Evolutionary conservation across 805 yeast genomes (phyloP), one percentile per base, ranked within the genome.

Genomic region (Naumovozyma castellii): DNA sequence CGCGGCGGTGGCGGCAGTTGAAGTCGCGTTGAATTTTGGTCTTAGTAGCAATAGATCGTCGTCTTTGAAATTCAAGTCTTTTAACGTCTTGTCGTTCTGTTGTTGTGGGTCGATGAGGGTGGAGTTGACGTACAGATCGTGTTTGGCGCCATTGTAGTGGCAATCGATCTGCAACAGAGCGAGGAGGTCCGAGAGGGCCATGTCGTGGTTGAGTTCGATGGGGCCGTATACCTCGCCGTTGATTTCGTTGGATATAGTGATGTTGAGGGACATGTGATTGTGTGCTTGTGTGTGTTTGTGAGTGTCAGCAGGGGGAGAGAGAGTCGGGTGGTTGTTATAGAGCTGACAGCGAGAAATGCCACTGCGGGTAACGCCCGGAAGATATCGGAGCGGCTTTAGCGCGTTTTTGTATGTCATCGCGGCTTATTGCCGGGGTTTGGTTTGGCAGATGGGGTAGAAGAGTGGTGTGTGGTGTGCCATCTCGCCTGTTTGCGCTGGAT

Each of bases 121-220:
- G 43, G 72, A 71, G 45, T 78, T 70, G 49, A 65, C 66, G 17
- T 65, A 54, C 35, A 85, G 49, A n/a, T 65, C 57, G 52, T 80
- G 83, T 13, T 61, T 50, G 0, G 55, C 50, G 3, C 71, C 61
- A 9, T 66, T 62, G 37, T 80, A 69, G 12, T 66, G 70, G 6
- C 86, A 71, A 52, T 85, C 95, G 1, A 80, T 76, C 44, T 79
- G 80, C 8, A 87, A 54, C 46, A 80, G 76, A 0, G 90, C 94
- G 43, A 74, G 69, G 47, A 88, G 71, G 56, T 87, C 95, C 12
- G 58, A 66, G 8, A 86, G 56, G 0, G 76, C 56, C 67, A 86
- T 71, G 12, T 79, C 81, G 1, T 65, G 73, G 3, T 84, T 72
- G 3, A 85, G 71, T 38, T 86, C 95, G 1, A 84, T 39, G 2